A percentile compares a stretch with the other conserved stretches of the same genome.
These are phyloP conservation scores for Pichia sp. DNA, from an alignment of 1,139 yeast genomes.

Conservation along the genomic window DNA sequence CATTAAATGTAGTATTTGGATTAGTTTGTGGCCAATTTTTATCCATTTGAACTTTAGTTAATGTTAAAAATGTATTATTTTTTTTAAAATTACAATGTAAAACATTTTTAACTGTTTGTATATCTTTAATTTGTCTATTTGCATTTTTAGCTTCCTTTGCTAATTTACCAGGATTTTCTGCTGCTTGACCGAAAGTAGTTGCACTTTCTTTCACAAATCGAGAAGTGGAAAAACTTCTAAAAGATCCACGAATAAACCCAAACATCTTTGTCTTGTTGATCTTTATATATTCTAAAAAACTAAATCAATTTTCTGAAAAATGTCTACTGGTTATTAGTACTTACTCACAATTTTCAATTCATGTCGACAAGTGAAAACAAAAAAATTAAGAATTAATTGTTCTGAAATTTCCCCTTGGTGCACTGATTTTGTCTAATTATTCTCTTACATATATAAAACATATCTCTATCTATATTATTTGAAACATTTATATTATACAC, in stretches of 20 bases:
- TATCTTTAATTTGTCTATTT: conserved; percentile 17
- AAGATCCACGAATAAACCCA: not conserved
- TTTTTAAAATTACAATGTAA: conserved; percentile 71
- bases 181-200: conserved; percentile 25
- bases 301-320: no score
- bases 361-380: not conserved
- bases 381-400: not conserved
- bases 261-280: not conserved
- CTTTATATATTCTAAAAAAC: not conserved
- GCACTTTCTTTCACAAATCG: conserved; percentile 3
- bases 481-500: no score
- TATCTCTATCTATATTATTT: no score
- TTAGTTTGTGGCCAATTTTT: conserved; percentile 51
- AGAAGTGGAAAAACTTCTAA: conserved; percentile 9
- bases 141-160: conserved; percentile 5
- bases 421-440: not conserved
- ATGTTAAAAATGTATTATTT: conserved; percentile 77
- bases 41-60: conserved; percentile 68
- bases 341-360: not conserved
- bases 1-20: conserved; percentile 56
- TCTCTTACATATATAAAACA: no score
- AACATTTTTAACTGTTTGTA: conserved; percentile 49
- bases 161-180: conserved; percentile 13
- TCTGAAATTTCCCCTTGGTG: not conserved
- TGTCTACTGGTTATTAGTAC: no score